Evolutionary conservation across 2,329 filamentous ascomycete genomes (phyloP), one percentile per base, ranked within the genome.

Genomic region (Dryadomyces quercivorus): DNA sequence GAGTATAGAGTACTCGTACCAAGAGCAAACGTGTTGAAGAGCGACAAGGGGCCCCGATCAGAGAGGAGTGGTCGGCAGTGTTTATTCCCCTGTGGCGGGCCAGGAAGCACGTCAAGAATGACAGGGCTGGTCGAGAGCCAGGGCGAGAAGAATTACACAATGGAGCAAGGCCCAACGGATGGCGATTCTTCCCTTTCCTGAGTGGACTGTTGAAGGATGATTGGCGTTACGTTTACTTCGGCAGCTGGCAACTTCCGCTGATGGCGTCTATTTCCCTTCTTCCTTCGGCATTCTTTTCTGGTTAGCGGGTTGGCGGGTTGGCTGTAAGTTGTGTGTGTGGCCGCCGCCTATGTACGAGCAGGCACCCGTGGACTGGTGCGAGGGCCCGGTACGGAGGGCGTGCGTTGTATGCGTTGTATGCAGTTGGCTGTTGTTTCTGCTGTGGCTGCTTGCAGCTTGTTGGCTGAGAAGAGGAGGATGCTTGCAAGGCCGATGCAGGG

Each of bases 241-340:
- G 49, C 38, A 43, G 49, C 38, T 51, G 49, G 49, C 38, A 51
- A 51, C 38, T 51, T 42, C 49, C 49, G 49, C 38, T n/a, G 38
- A 38, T n/a, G 38, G 49, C n/a, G 34, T 40, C 34, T 16, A 15
- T 22, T 22, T 38, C 15, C 43, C 21, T 31, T 18, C 31, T 51
- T 15, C 15, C 26, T 31, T 43, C 38, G 49, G 38, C 20, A 26
- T 9, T 36, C 26, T 31, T 38, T 49, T 18, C 47, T 34, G 20
- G 47, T 20, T 34, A 36, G 31, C 31, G 18, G 31, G 47, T 15
- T n/a, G n/a, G n/a, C n/a, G n/a, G n/a, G n/a, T n/a, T n/a, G n/a
- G n/a, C n/a, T n/a, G n/a, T n/a, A n/a, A n/a, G n/a, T n/a, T n/a
- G 42, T 18, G 9, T 31, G 26, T 31, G 26, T 31, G 26, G 26